phyloP scores from a whole-genome alignment of 2,329 filamentous ascomycete genomes.

The Chaetomiaceae sp. region DNA sequence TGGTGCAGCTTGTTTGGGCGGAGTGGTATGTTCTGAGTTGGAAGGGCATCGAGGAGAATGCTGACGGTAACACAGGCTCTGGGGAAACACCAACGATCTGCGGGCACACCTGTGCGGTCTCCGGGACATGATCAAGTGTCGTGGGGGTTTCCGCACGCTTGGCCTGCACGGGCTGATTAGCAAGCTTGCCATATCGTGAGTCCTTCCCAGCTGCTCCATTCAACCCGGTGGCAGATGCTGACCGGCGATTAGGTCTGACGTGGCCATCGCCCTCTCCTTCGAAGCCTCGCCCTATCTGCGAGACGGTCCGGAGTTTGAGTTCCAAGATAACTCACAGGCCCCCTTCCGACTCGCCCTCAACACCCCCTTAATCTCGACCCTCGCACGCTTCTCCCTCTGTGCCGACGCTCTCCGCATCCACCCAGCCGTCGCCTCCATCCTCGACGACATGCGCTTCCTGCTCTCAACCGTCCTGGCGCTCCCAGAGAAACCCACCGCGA shows the following conservation, averaged over 20 bases:
- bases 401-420: slow-evolving; percentile 42
- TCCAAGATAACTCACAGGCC: slow-evolving; percentile 35
- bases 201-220: neutral
- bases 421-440: slow-evolving; percentile 42
- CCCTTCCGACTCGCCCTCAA: slow-evolving; percentile 44
- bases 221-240: neutral
- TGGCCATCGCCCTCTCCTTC: slow-evolving; percentile 45
- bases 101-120: slow-evolving; percentile 45
- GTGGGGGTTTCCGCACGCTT: slow-evolving; percentile 43
- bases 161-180: slow-evolving; percentile 45
- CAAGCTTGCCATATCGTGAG: slow-evolving; percentile 48
- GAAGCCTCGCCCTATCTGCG: slow-evolving; percentile 42
- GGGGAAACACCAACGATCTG: slow-evolving; percentile 44
- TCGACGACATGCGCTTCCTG: slow-evolving; percentile 49
- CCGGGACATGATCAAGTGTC: slow-evolving; percentile 43
- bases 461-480: slow-evolving; percentile 40
- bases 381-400: slow-evolving; percentile 41
- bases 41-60: neutral
- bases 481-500: slow-evolving; percentile 32
- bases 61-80: slow-evolving; percentile 26
- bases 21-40: slow-evolving; percentile 42
- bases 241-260: slow-evolving; percentile 38
- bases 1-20: slow-evolving; percentile 46
- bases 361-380: slow-evolving; percentile 43
- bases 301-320: slow-evolving; percentile 39